Evolutionary conservation across 2,329 filamentous ascomycete genomes (phyloP).

Genomic region (Pezicula carpinea): DNA sequence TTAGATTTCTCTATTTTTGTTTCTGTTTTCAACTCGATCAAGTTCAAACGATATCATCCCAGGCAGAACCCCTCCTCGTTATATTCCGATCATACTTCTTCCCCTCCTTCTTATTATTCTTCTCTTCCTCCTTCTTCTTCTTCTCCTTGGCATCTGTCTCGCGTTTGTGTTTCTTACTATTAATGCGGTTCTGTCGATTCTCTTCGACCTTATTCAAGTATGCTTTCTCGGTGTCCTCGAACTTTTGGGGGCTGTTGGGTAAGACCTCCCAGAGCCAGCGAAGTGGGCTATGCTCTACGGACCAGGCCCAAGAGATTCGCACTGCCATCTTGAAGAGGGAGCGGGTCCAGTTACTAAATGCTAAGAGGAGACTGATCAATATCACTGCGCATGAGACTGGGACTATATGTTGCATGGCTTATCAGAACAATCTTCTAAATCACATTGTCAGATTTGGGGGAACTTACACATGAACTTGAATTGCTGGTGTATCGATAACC

Average conservation of each 20-base stretch:
- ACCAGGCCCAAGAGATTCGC: neutral
- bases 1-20: too few species aligned
- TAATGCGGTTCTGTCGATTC: neutral
- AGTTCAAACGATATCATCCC: too few species aligned
- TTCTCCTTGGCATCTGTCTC: neutral
- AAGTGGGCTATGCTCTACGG: neutral
- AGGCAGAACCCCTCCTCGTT: too few species aligned
- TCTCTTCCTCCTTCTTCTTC: neutral
- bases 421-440: too few species aligned
- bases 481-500: slow-evolving; percentile 9
- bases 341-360: neutral
- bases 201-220: neutral
- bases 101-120: neutral
- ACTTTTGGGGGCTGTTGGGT: neutral
- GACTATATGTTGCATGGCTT: neutral
- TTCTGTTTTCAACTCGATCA: too few species aligned
- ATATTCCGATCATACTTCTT: too few species aligned
- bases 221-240: neutral
- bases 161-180: neutral
- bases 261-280: neutral
- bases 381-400: neutral
- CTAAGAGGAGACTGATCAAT: neutral
- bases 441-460: neutral
- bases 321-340: neutral
- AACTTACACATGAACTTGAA: slow-evolving; percentile 10